Percentiles rank a stretch among this genome's conserved stretches.
These are phyloP conservation scores for Phytophthora foliorum DNA, from an alignment of 352 stramenopile species.

Conservation along the genomic window DNA sequence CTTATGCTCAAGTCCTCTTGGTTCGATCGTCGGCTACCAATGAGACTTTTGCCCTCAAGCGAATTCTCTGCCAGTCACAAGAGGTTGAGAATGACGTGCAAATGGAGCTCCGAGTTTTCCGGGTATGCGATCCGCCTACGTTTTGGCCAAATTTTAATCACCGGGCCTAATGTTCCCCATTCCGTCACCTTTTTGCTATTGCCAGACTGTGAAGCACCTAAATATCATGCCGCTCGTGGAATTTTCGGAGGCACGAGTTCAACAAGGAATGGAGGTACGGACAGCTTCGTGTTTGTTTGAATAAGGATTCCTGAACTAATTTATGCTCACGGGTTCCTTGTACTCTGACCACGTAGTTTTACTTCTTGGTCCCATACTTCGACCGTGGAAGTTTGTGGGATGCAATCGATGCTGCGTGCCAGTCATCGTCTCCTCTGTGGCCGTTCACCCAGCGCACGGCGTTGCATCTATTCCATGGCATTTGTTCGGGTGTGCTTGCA, in stretches of 20 bases:
- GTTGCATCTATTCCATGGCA: constrained; percentile 86
- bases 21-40: constrained; percentile 73
- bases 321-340: not conserved
- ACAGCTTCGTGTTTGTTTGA: not conserved
- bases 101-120: constrained; percentile 82
- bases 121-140: constrained; percentile 41
- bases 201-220: constrained; percentile 78
- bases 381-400: constrained; percentile 87
- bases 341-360: constrained; percentile 50
- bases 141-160: not conserved
- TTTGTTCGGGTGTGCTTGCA: constrained; percentile 80
- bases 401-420: constrained; percentile 63
- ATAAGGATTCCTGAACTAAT: not conserved
- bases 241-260: constrained; percentile 73
- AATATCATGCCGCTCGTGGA: constrained; percentile 87
- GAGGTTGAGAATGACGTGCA: constrained; percentile 82
- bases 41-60: constrained; percentile 86
- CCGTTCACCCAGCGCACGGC: constrained; percentile 87
- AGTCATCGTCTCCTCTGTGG: constrained; percentile 83
- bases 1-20: constrained; percentile 85
- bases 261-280: constrained; percentile 78
- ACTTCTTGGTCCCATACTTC: constrained; percentile 89
- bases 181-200: constrained; percentile 1
- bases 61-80: constrained; percentile 84
- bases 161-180: constrained; percentile 3